These are phyloP conservation scores for Hevea brasiliensis DNA, from an alignment of 345 rosid genomes.

Conservation along the genomic window DNA sequence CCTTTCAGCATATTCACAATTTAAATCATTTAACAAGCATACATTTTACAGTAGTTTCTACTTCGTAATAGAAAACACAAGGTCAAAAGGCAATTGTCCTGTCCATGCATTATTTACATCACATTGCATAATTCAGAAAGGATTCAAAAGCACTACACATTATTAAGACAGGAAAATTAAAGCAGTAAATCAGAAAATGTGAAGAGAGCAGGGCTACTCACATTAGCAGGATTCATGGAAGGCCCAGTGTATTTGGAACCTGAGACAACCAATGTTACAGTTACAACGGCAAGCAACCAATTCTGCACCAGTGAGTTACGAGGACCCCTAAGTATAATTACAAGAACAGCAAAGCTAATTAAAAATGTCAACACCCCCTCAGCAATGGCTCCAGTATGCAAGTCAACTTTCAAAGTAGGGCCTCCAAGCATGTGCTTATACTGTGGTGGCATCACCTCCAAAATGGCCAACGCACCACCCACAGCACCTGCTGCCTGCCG, in stretches of 20 bases:
- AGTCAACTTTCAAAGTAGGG: constrained; percentile 65
- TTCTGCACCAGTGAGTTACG: constrained; percentile 44
- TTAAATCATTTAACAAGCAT: background rate
- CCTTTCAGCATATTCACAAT: background rate
- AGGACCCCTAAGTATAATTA: constrained; percentile 77
- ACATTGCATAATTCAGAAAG: background rate
- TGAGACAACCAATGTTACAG: constrained; percentile 54
- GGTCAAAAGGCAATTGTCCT: background rate
- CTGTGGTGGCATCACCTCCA: constrained; percentile 70
- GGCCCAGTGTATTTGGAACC: constrained; percentile 84
- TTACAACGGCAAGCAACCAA: constrained; percentile 65
- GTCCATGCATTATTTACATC: background rate
- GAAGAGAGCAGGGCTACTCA: constrained; percentile 42
- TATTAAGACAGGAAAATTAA: background rate
- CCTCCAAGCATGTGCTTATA: constrained; percentile 73
- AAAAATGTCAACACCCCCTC: constrained; percentile 83
- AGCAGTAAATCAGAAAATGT: background rate
- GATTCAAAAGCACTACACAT: background rate
- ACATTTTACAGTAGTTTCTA: background rate
- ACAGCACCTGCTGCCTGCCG: constrained; percentile 92
- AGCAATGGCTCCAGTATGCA: constrained; percentile 81
- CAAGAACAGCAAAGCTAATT: constrained; percentile 65
- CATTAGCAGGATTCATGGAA: constrained; percentile 98
- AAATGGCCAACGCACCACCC: constrained; percentile 76
- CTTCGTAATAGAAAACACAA: background rate